These are phyloP conservation scores for Calonectria hawksworthii DNA, from an alignment of 2,329 filamentous ascomycete species.

Conservation along the genomic window DNA sequence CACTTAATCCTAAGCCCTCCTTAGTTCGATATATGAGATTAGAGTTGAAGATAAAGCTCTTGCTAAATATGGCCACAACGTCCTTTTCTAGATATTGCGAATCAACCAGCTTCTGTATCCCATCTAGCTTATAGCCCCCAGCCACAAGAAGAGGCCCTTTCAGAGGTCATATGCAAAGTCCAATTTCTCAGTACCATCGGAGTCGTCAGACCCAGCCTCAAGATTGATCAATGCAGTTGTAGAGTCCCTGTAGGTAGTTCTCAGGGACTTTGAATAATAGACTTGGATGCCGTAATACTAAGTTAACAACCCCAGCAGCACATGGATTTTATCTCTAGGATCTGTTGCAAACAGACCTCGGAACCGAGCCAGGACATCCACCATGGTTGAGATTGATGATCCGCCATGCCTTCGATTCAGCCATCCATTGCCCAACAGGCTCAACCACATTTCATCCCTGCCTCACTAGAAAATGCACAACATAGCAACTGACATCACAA, in stretches of 20 bases:
- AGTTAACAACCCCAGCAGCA: no score
- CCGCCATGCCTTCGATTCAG: no score
- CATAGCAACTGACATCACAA: background rate
- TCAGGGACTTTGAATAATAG: no score
- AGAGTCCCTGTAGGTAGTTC: no score
- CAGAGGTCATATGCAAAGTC: slow-evolving; percentile 53
- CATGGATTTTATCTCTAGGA: no score
- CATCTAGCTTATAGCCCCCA: slow-evolving; percentile 47
- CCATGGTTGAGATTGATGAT: no score
- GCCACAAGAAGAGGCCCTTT: slow-evolving; percentile 52
- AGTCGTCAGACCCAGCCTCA: slow-evolving; percentile 57
- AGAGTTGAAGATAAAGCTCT: slow-evolving; percentile 49
- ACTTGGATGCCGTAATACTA: no score
- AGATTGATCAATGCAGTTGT: no score
- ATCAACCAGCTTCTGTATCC: slow-evolving; percentile 48
- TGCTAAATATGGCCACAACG: slow-evolving; percentile 51
- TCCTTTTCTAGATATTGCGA: slow-evolving; percentile 47
- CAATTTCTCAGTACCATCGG: slow-evolving; percentile 50
- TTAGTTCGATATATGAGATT: slow-evolving; percentile 44
- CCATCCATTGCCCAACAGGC: no score
- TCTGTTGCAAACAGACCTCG: no score
- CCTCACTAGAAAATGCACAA: background rate
- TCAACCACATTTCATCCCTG: no score
- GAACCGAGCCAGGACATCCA: no score
- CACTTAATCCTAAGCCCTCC: slow-evolving; percentile 44